These are phyloP conservation scores for Aspergillus thermomutatus DNA, from an alignment of 2,329 filamentous ascomycete genomes.

Conservation along the genomic window DNA sequence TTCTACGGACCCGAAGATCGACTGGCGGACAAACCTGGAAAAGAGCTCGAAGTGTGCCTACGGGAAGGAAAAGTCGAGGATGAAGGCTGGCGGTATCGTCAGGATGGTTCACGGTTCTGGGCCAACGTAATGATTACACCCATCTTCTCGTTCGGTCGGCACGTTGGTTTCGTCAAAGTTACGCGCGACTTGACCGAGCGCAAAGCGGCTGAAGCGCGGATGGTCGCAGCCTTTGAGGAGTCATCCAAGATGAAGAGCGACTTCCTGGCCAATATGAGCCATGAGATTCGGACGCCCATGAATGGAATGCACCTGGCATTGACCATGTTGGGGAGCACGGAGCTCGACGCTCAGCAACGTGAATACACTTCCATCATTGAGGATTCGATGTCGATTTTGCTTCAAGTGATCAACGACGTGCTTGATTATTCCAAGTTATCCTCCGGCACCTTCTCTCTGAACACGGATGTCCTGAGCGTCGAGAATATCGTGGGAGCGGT, in stretches of 20 bases:
- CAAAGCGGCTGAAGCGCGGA: constrained; percentile 52
- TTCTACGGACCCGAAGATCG: constrained; percentile 56
- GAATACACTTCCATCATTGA: constrained; percentile 58
- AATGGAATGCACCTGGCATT: constrained; percentile 61
- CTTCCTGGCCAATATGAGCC: constrained; percentile 62
- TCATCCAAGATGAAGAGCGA: constrained; percentile 61
- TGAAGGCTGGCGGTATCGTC: constrained; percentile 58
- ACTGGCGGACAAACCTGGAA: constrained; percentile 47
- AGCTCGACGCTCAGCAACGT: constrained; percentile 52
- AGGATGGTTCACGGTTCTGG: constrained; percentile 59
- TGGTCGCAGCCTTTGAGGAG: constrained; percentile 59
- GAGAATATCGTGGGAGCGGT: constrained; percentile 46
- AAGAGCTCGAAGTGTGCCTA: constrained; percentile 52
- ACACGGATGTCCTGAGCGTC: constrained; percentile 51
- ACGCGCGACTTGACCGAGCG: constrained; percentile 57
- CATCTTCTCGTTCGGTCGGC: constrained; percentile 50
- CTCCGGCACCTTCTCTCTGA: constrained; percentile 58
- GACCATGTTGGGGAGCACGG: constrained; percentile 54
- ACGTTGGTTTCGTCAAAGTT: constrained; percentile 59
- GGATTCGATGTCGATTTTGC: constrained; percentile 56
- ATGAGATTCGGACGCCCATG: constrained; percentile 64
- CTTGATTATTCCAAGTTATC: constrained; percentile 64
- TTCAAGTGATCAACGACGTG: constrained; percentile 64
- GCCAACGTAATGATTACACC: constrained; percentile 60
- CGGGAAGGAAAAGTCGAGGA: constrained; percentile 57